Evolutionary conservation across 2,329 filamentous ascomycete genomes (phyloP), one percentile per base, ranked within the genome.

Genomic region (Claviceps arundinis): DNA sequence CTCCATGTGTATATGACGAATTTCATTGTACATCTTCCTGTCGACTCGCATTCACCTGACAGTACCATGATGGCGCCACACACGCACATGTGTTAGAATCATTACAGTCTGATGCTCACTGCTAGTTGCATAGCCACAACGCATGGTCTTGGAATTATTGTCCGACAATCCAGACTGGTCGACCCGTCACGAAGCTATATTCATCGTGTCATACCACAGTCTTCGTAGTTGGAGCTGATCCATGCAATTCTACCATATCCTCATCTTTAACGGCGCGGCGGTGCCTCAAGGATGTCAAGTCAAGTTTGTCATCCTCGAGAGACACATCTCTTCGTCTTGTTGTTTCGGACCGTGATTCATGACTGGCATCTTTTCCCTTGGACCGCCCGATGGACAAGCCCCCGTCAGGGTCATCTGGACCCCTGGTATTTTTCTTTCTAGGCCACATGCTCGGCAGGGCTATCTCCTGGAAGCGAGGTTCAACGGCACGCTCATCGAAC

Each of bases 401-500:
- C 41, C 64, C 67, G 40, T 75, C 75, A 5, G 72, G 67, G 22
- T 84, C 81, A 19, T 84, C 83, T 1, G 84, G 84, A 4, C 85
- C 87, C 26, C 87, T 73, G 0, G 87, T 89, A 59, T 89, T 94
- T 71, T 82, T 85, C 72, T 90, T 91, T 47, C 87, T 73, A 1
- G 88, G 88, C 88, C 88, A 94, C 54, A 93, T 64, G 59, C 81
- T 89, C 0, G 88, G 88, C 8, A 94, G 73, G 0, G 86, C 85
- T 57, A 93, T 91, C 63, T 93, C 87, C 64, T 93, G 88, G 66
- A 93, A 93, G 26, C 87, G 78, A 2, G 88, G 88, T 68, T 93
- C 87, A 6, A 94, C 88, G 56, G 83, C 87, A 47, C 88, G 80
- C 63, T 93, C 87, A 65, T 93, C 87, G 65, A 94, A 91, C 88